Conservation (phyloP, 176 grass and related monocot species). For the Eleusine coracana region DNA sequence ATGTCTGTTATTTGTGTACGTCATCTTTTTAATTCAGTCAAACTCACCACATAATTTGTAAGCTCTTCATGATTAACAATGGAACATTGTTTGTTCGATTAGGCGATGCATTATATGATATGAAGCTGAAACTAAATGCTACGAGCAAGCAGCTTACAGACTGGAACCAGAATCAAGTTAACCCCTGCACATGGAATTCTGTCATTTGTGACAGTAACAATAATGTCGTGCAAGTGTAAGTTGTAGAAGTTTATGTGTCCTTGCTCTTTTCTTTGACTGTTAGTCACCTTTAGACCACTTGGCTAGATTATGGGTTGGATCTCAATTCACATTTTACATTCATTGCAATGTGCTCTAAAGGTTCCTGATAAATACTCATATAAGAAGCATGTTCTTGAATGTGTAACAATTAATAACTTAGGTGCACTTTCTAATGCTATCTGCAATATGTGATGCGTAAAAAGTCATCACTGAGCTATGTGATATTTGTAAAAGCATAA, state of each 20-base stretch:
- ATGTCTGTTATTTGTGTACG: background rate
- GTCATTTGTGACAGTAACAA: slow-evolving; percentile 85
- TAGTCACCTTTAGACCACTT: background rate
- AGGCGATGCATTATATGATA: slow-evolving; percentile 66
- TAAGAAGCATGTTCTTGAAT: slow-evolving; percentile 21
- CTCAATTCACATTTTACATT: slow-evolving; percentile 15
- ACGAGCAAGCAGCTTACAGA: slow-evolving; percentile 66
- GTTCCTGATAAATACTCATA: slow-evolving; percentile 15
- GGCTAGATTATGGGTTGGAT: slow-evolving; percentile 12
- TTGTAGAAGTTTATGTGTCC: slow-evolving; percentile 26
- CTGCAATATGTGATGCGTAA: slow-evolving; percentile 14
- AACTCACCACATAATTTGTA: background rate
- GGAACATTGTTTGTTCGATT: slow-evolving; percentile 28
- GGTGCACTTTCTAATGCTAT: background rate
- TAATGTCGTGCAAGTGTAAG: slow-evolving; percentile 89
- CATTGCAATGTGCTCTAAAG: slow-evolving; percentile 10
- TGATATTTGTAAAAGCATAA: background rate
- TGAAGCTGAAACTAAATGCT: slow-evolving; percentile 77
- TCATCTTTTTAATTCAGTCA: slow-evolving; percentile 3
- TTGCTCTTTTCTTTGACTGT: background rate
- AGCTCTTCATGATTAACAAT: slow-evolving; percentile 21
- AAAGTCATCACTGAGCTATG: slow-evolving; percentile 14
- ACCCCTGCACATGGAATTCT: slow-evolving; percentile 83
- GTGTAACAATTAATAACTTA: background rate
- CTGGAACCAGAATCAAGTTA: slow-evolving; percentile 90